These are phyloP conservation scores for Tulasnella sp. DNA, from an alignment of 768 basidiomycete species.

Conservation along the genomic window DNA sequence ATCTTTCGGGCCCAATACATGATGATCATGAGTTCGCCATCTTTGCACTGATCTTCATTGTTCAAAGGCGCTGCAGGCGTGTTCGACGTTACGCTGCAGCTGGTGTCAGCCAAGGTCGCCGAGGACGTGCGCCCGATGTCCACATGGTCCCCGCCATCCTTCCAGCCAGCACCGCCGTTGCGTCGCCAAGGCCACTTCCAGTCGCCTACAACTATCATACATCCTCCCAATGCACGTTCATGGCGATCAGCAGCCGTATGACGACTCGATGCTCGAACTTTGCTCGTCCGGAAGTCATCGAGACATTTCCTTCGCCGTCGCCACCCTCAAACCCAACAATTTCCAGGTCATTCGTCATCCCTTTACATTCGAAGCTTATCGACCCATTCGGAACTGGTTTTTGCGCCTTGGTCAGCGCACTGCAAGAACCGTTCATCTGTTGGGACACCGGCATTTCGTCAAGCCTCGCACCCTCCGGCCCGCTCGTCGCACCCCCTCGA, in stretches of 20 bases:
- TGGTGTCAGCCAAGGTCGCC: neutral
- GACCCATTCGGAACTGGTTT: neutral
- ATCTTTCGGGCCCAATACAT: neutral
- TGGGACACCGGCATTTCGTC: neutral
- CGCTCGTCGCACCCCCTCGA: neutral
- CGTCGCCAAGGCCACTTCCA: neutral
- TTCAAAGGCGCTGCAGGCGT: neutral
- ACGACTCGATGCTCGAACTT: neutral
- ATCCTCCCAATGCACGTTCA: neutral
- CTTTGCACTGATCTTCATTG: neutral
- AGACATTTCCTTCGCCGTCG: neutral
- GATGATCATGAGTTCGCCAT: neutral
- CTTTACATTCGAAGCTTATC: neutral
- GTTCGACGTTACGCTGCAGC: neutral
- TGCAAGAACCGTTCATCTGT: neutral
- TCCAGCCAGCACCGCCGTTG: neutral
- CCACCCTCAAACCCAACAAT: neutral
- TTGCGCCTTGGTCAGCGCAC: neutral
- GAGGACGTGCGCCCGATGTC: neutral
- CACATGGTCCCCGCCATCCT: neutral
- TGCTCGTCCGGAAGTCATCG: neutral
- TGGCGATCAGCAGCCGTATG: neutral
- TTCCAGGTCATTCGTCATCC: neutral
- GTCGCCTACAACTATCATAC: neutral
- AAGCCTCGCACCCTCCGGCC: neutral